Evolutionary conservation across 2,329 filamentous ascomycete genomes (phyloP), one percentile per base, ranked within the genome.

Genomic region (Exophiala sideris): DNA sequence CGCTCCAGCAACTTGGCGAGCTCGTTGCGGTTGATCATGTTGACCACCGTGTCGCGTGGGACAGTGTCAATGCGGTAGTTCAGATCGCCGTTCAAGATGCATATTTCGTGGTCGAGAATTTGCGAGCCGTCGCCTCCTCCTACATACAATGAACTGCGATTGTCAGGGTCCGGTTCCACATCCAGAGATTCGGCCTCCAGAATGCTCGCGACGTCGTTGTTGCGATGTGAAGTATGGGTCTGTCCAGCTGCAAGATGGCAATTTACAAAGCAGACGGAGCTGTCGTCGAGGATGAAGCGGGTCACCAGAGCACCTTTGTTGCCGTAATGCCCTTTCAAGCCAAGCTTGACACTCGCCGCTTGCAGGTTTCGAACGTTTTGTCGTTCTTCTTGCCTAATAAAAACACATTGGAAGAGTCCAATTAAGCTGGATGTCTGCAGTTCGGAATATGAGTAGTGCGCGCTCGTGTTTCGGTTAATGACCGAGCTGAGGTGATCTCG

Each of bases 61-160:
- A 97, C 96, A 20, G 91, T 91, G 70, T 99, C 94, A 66, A 99
- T 97, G 58, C 94, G 91, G 71, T 99, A 99, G 72, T 99, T 99
- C 46, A 99, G 79, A 69, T 99, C 94, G 24, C 94, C 94, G 65
- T 97, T 97, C 39, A 97, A 74, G 45, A 99, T 84, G 70, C 92
- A 96, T n/a, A 99, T 87, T 72, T 99, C 94, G 67, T 99, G 94
- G 67, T 99, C 94, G 54, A 97, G 79, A 54, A 99, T 89, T 86
- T 96, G 91, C 38, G 85, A 86, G 5, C 94, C 94, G 68, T 99
- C 94, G 41, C 94, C 94, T n/a, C 94, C 94, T 21, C 90, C 89
- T 5, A 91, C 82, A 67, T 87, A 99, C 59, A 84, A 87, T 68
- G 96, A 89, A 35, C 88, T 79, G 5, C 90, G 82, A 3, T 81